Base-by-base conservation (phyloP, 1,284 basidiomycete genomes). In the Apiotrichum veenhuisii region DNA sequence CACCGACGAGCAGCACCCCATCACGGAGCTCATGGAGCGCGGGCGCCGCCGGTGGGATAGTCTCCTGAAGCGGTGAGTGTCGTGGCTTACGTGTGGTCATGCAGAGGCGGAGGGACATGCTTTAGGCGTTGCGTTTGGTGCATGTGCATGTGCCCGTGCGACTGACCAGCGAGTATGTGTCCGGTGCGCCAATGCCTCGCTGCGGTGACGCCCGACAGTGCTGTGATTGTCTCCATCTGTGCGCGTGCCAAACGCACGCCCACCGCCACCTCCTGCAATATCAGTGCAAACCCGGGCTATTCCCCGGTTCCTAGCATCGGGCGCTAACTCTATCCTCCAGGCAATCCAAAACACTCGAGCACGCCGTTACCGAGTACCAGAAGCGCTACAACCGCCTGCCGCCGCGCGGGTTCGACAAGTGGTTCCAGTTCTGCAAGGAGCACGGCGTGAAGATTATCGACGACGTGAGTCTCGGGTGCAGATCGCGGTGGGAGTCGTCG, bases 371-470 rank as follows among this genome's bases (percentile, higher is more conserved):
- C 1, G 77, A 77, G 57, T 81, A 81, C 58, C 58, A 63, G 27
- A 58, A 66, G n/a, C 55, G 78, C 27, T 77, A 80, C 58, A 63
- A 65, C 2, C 69, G 79, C 1, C 54, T 64, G 5, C 80, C 80
- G 23, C 80, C 80, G 0, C 74, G 69, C 52, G 80, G 80, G 0
- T 81, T 80, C 54, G 77, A 80, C 45, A 50, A 55, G n/a, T 77
- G 76, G 76, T 77, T 69, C 67, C 54, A 68, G 44, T 75, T 67
- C 59, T 71, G 68, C 52, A 65, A 66, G 61, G 50, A 70, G 22
- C 66, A 77, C 61, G 60, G 70, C 18, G 74, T 79, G 54, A 71
- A 73, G 66, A 77, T 79, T 33, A 69, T 77, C 25, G 78, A 79
- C 55, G 76, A 78, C 57, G 74, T 77, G 57, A 63, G 74, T 70